Conservation (phyloP, 805 yeast genomes). For the Groenewaldozyma salmanticensis region DNA sequence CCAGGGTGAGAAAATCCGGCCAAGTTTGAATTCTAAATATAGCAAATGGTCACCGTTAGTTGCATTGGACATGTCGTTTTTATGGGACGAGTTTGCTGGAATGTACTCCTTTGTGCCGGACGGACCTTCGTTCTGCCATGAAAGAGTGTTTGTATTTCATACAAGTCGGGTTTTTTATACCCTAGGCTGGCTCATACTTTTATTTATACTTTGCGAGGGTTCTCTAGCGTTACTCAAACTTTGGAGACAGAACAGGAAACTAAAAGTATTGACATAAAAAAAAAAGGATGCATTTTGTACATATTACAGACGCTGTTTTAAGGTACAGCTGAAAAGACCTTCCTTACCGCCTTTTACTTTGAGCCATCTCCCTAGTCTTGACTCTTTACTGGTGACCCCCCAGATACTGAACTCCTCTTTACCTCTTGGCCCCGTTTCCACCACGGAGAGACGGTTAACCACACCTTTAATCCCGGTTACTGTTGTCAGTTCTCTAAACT, state of each 20-base stretch:
- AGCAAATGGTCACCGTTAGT: slow-evolving; percentile 14
- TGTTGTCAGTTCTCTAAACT: slow-evolving; percentile 47
- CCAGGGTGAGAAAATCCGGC: slow-evolving; percentile 10
- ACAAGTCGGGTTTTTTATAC: slow-evolving; percentile 8
- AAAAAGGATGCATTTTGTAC: no score
- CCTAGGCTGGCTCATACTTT: slow-evolving; percentile 7
- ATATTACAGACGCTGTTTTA: no score
- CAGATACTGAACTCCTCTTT: slow-evolving; percentile 40
- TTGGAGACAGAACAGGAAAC: no score
- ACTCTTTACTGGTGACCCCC: slow-evolving; percentile 75
- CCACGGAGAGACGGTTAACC: slow-evolving; percentile 28
- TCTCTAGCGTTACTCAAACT: no score
- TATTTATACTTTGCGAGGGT: slow-evolving; percentile 8
- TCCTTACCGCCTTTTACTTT: slow-evolving; percentile 53
- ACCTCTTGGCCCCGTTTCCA: slow-evolving; percentile 22
- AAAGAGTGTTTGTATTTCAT: slow-evolving; percentile 12
- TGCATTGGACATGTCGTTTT: slow-evolving; percentile 15
- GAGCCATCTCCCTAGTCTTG: slow-evolving; percentile 80
- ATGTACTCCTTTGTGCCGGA: slow-evolving; percentile 20
- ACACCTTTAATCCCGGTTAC: slow-evolving; percentile 56
- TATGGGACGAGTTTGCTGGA: slow-evolving; percentile 17
- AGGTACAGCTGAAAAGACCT: slow-evolving; percentile 38
- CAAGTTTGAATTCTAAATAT: slow-evolving; percentile 11
- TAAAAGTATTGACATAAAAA: no score
- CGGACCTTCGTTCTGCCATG: slow-evolving; percentile 14